These are phyloP conservation scores for Pseudozyma thailandica DNA, from an alignment of 1,284 basidiomycete species.

Conservation along the genomic window DNA sequence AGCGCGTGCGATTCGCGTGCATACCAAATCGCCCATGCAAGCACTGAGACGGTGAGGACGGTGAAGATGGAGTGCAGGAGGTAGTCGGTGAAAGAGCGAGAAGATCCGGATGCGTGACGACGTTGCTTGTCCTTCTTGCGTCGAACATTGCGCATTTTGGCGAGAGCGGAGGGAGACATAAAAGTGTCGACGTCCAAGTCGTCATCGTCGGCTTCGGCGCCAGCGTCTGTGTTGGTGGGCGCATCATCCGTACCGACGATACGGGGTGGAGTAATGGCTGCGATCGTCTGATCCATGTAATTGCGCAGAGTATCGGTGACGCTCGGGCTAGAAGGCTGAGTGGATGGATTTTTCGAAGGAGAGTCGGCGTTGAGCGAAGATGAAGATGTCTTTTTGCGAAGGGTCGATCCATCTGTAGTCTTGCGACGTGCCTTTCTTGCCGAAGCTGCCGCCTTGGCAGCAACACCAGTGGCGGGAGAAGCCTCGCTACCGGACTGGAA, in stretches of 20 bases:
- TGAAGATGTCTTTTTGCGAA: constrained; percentile 33
- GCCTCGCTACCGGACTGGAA: constrained; percentile 72
- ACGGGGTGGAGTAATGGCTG: constrained; percentile 45
- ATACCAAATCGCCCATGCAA: constrained; percentile 52
- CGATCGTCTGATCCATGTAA: constrained; percentile 53
- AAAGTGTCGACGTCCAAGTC: constrained; percentile 31
- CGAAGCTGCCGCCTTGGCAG: constrained; percentile 39
- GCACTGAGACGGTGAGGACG: constrained; percentile 8
- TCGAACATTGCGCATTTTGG: constrained; percentile 34
- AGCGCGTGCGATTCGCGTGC: constrained; percentile 49
- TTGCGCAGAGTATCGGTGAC: constrained; percentile 23
- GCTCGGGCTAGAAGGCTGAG: constrained; percentile 9
- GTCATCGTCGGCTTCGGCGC: constrained; percentile 14
- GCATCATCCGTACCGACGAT: constrained; percentile 42
- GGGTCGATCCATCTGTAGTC: constrained; percentile 29
- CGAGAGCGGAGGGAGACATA: constrained; percentile 35
- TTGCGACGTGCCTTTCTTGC: constrained; percentile 32
- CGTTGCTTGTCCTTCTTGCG: constrained; percentile 35
- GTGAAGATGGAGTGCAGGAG: constrained; percentile 8
- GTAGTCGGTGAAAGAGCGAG: constrained; percentile 8
- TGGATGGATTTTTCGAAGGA: constrained; percentile 12
- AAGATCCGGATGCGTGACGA: constrained; percentile 6
- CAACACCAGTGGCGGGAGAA: constrained; percentile 52
- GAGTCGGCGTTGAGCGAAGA: constrained; percentile 7
- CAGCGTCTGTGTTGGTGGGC: constrained; percentile 5